Base-by-base conservation (phyloP, 495 filamentous ascomycete genomes). In the Aspergillus cristatus region DNA sequence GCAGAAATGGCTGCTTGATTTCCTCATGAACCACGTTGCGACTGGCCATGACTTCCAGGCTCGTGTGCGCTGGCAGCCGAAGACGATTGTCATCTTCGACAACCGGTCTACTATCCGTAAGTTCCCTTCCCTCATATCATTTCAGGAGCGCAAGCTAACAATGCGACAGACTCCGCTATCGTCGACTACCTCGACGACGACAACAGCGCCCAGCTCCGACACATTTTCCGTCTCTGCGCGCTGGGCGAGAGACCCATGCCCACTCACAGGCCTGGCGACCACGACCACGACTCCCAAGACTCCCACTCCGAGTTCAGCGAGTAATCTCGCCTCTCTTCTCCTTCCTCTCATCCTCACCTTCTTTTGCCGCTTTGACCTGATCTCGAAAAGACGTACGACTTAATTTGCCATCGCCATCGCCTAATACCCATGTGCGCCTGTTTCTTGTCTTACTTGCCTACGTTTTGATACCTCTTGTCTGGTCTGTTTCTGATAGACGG, bases 1-100 rank as follows among this genome's bases (percentile, higher is more conserved):
- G 51, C 63, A 66, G 14, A 58, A 68, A 34, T 64, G 62, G 49
- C 62, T 90, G 13, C 65, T 91, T 43, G 88, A 91, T 48, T 94
- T 94, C 65, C 66, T 96, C 8, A 91, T 84, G 65, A 78, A 90
- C 55, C 88, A 94, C 53, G 79, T 93, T 28, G 75, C 81, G 3
- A 77, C 70, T 16, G 83, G 88, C 12, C 77, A 81, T 47, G 87
- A 94, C 62, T 89, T 91, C 70, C 89, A 96, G 49, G 79, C 76
- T 7, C 70, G 89, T n/a, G 78, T 96, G 34, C 78, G 81, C 46
- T 94, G 86, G 86, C 74, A 82, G 45, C 72, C 77, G 8, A 74
- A 75, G 26, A 91, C 85, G 2, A 87, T 94, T 16, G 84, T 94
- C 7, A 81, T 94, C 8, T 94, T 87, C 78, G 88, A 94, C 58